These are phyloP conservation scores for Ambispora gerdemannii DNA, from an alignment of 192 early-diverging fungal genomes.

Conservation along the genomic window DNA sequence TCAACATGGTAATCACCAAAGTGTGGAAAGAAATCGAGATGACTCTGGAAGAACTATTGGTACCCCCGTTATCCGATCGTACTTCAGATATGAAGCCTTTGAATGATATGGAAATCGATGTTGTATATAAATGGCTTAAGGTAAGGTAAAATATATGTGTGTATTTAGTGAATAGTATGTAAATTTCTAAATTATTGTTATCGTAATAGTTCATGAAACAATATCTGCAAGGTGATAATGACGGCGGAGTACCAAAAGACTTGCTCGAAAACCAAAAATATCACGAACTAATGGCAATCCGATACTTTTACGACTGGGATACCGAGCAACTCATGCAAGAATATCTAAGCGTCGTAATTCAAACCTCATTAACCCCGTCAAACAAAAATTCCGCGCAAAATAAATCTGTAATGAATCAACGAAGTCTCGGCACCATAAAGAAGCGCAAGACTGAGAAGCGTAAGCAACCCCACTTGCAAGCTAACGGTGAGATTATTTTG, in stretches of 20 bases:
- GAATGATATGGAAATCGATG: slow-evolving; percentile 59
- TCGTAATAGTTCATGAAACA: slow-evolving; percentile 60
- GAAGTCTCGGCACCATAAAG: slow-evolving; percentile 23
- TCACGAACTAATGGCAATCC: slow-evolving; percentile 60
- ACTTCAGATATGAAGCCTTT: slow-evolving; percentile 60
- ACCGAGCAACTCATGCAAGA: slow-evolving; percentile 60
- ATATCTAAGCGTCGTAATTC: slow-evolving; percentile 36
- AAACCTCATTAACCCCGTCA: background rate
- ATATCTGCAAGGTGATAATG: slow-evolving; percentile 69
- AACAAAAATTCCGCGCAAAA: background rate
- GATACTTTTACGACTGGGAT: slow-evolving; percentile 64
- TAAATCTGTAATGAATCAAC: slow-evolving; percentile 27
- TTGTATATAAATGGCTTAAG: slow-evolving; percentile 68
- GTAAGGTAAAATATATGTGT: slow-evolving; percentile 35
- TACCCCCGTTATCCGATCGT: slow-evolving; percentile 66
- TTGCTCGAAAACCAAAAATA: slow-evolving; percentile 64
- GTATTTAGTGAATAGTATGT: background rate
- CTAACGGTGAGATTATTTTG: slow-evolving; percentile 27
- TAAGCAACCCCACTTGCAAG: background rate
- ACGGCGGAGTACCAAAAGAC: slow-evolving; percentile 58
- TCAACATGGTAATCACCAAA: slow-evolving; percentile 60
- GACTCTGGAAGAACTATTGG: slow-evolving; percentile 63
- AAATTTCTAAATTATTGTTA: background rate
- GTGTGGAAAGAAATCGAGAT: slow-evolving; percentile 73
- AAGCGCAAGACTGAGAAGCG: slow-evolving; percentile 23